Percentiles rank a stretch among this genome's conserved stretches.
These are phyloP conservation scores for Macadamia tetraphylla DNA, from an alignment of 164 flowering plant genomes.

Conservation along the genomic window DNA sequence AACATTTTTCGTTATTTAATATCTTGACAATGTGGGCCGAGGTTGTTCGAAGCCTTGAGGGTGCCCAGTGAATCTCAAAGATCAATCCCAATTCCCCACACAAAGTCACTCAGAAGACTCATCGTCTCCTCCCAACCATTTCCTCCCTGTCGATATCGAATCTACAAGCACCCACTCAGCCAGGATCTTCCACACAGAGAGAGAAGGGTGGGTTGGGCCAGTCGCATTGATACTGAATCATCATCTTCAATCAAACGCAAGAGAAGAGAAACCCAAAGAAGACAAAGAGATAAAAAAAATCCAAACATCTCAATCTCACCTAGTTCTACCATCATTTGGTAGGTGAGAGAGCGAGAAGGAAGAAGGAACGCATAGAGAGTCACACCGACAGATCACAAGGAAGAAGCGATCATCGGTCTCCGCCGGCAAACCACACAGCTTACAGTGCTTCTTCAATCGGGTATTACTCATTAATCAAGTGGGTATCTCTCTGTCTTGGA, in stretches of 20 bases:
- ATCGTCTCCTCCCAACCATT: too few species aligned
- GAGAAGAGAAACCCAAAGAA: neutral
- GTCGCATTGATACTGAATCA: neutral
- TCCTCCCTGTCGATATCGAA: too few species aligned
- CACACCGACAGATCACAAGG: neutral
- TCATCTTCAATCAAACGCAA: neutral
- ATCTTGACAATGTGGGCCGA: too few species aligned
- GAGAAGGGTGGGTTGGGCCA: neutral
- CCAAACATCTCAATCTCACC: conserved; percentile 7
- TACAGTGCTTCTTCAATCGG: too few species aligned
- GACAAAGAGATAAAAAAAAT: neutral
- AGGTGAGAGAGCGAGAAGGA: conserved; percentile 9
- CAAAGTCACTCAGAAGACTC: too few species aligned
- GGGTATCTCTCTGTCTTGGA: too few species aligned
- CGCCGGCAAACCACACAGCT: neutral
- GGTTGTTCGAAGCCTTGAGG: too few species aligned
- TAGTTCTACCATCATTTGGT: conserved; percentile 2
- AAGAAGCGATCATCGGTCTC: neutral
- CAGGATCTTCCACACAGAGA: neutral
- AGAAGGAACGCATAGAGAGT: neutral
- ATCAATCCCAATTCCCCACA: too few species aligned
- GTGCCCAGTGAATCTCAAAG: too few species aligned
- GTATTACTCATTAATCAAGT: too few species aligned
- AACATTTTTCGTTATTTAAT: too few species aligned
- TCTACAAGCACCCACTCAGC: too few species aligned